phyloP scores from a whole-genome alignment of 148 eudicot genomes.

The Rhododendron mucronatum region DNA sequence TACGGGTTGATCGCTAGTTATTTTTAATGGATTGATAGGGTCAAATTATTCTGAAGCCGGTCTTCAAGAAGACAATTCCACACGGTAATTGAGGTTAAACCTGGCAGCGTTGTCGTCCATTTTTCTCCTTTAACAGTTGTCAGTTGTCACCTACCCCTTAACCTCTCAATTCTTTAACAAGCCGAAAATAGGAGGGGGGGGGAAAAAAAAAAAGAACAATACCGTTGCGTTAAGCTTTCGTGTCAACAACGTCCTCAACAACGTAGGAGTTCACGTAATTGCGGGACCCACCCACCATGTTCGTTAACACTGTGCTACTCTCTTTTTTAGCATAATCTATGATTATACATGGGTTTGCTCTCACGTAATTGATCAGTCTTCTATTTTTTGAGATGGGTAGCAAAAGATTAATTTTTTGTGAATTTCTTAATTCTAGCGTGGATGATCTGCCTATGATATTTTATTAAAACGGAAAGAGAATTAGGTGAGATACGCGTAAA shows the following conservation, averaged over 20 bases:
- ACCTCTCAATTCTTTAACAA: background rate
- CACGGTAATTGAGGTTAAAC: background rate
- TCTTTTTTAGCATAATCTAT: background rate
- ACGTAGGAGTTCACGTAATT: background rate
- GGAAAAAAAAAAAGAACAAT: too few relatives aligned
- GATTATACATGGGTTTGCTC: background rate
- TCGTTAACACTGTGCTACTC: background rate
- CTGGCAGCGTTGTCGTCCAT: background rate
- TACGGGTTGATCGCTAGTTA: too few relatives aligned
- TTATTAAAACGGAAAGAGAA: too few relatives aligned
- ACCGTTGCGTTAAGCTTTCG: slow-evolving; percentile 6
- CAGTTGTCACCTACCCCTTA: background rate
- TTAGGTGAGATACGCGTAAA: background rate
- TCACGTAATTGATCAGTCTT: too few relatives aligned
- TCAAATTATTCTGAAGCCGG: background rate
- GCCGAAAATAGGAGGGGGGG: too few relatives aligned
- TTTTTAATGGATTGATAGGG: too few relatives aligned
- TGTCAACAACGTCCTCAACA: background rate
- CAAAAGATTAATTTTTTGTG: too few relatives aligned
- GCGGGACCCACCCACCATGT: slow-evolving; percentile 3
- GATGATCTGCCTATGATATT: too few relatives aligned
- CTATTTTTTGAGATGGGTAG: too few relatives aligned
- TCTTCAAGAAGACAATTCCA: background rate
- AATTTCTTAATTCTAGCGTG: accelerated
- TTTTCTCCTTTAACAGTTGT: background rate